phyloP scores from a whole-genome alignment of 176 grass and related monocot genomes.

The Aegilops sharonensis region DNA sequence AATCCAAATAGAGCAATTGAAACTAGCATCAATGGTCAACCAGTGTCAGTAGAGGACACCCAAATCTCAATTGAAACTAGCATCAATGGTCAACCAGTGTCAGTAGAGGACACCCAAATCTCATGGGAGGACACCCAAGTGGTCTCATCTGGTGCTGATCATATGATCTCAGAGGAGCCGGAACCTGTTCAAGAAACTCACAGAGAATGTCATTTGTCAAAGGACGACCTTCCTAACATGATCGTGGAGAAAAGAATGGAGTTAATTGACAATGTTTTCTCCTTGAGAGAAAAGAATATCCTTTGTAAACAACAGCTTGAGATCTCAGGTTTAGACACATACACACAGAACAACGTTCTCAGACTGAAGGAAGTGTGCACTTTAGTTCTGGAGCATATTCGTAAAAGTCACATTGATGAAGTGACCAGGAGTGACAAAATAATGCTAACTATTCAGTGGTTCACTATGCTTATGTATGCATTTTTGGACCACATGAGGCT shows the following conservation, averaged over 20 bases:
- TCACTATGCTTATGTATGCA: conserved; percentile 43
- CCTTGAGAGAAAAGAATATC: conserved; percentile 46
- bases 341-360: conserved; percentile 44
- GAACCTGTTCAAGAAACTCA: background rate
- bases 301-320: conserved; percentile 52
- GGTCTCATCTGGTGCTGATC: conserved; percentile 11
- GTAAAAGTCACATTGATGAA: conserved; percentile 25
- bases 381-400: conserved; percentile 45
- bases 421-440: conserved; percentile 39
- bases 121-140: conserved; percentile 32
- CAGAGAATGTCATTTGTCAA: background rate
- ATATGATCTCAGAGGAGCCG: background rate
- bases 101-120: background rate
- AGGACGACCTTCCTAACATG: background rate
- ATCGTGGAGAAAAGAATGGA: background rate
- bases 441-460: conserved; percentile 42
- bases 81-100: conserved; percentile 2
- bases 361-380: conserved; percentile 39
- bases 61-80: conserved; percentile 17
- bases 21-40: conserved; percentile 10
- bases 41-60: background rate
- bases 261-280: conserved; percentile 32
- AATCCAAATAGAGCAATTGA: conserved; percentile 33
- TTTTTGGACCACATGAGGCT: conserved; percentile 59
- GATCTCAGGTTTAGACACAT: conserved; percentile 39